A percentile compares a stretch with the other conserved stretches of the same genome.
These are phyloP conservation scores for Spathaspora hagerdaliae DNA, from an alignment of 805 yeast species.

Conservation along the genomic window DNA sequence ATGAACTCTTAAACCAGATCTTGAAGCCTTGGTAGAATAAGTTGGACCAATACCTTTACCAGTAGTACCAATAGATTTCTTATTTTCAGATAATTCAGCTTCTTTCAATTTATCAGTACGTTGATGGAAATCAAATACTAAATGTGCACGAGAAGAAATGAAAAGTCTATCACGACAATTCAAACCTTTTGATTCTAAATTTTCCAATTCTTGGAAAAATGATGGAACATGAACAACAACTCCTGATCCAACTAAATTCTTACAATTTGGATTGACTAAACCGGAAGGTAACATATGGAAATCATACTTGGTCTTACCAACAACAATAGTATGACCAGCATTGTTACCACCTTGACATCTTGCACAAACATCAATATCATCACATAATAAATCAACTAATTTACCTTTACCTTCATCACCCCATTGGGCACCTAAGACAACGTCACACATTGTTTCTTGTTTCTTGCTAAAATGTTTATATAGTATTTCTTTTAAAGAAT, in stretches of 20 bases:
- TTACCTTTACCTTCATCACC: conserved; percentile 99
- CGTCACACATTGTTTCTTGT: conserved; percentile 69
- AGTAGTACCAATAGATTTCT: conserved; percentile 92
- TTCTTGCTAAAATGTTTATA: not conserved
- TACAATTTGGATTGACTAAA: conserved; percentile 88
- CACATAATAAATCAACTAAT: conserved; percentile 91
- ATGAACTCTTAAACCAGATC: conserved; percentile 96
- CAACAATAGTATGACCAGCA: conserved; percentile 99
- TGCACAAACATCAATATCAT: conserved; percentile 93
- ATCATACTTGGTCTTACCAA: conserved; percentile 81
- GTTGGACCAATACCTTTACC: conserved; percentile 99
- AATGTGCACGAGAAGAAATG: conserved; percentile 89
- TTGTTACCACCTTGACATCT: conserved; percentile 99
- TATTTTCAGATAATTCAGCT: conserved; percentile 75
- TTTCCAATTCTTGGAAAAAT: conserved; percentile 80
- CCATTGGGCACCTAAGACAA: conserved; percentile 98
- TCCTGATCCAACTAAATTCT: conserved; percentile 89
- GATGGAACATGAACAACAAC: conserved; percentile 96
- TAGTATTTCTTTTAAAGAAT: conserved; percentile 3
- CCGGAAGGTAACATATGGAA: conserved; percentile 99
- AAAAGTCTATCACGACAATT: conserved; percentile 73
- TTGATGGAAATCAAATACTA: conserved; percentile 98
- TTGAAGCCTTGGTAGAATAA: conserved; percentile 91
- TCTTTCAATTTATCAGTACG: conserved; percentile 94
- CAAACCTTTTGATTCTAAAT: conserved; percentile 79